Base-by-base conservation (phyloP, 169 alveolate species). In the Babesia ovis region DNA sequence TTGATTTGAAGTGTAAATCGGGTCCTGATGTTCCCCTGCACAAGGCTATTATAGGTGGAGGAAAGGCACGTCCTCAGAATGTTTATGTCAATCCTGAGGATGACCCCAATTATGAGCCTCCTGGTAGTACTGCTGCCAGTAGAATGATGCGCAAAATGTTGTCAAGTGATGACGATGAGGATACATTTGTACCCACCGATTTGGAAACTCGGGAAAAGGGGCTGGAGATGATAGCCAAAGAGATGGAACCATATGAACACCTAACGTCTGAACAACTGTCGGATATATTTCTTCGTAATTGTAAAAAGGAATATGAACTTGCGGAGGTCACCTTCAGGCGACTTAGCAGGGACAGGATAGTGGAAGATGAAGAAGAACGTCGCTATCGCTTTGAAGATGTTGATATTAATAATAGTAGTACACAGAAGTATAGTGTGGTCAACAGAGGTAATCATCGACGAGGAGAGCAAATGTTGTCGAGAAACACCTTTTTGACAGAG, bases 61-160 rank as follows among this genome's bases (percentile, higher is more conserved):
- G 74, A 25, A 57, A 72, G 18, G 29, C 83, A 11, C 68, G 41
- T 29, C 75, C 75, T 22, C 83, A 48, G 27, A 35, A 37, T 12
- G 29, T 50, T 72, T 72, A 72, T 32, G 62, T 72, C 5, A 59
- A 72, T 41, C 72, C 74, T 8, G 83, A 72, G 16, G 83, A 72
- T 62, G 75, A 72, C 31, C 83, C 83, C 18, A 59, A 72, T 25
- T 72, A 72, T 18, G 71, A 59, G 5, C 72, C 72, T 6, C 83
- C 83, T 6, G 74, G 66, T 1, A 45, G 56, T 39, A 53, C 74
- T 1, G 66, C 39, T 1, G 0, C 72, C 25, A 46, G 71, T 22
- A 72, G 57, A 25, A 18, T 72, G 50, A 72, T 72, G 68, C 53
- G 53, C 8, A 57, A 43, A 42, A 35, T 72, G 45, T 3, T 64